Percentiles rank a stretch among this genome's conserved stretches.
phyloP scores from a whole-genome alignment of 306 rosid genomes.

The Trifolium repens region DNA sequence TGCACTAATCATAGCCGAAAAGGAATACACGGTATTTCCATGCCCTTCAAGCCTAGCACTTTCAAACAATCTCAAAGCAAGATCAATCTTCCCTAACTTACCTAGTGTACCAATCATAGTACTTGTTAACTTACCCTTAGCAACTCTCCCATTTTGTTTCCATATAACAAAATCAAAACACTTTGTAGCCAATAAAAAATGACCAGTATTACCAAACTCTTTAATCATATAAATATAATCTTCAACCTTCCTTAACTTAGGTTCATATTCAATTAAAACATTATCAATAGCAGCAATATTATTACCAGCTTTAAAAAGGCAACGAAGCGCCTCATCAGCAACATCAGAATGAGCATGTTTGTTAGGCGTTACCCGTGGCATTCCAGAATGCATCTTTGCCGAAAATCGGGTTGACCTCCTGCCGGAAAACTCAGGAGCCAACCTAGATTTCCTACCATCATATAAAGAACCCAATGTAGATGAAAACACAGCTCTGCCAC shows the following conservation, averaged over 20 bases:
- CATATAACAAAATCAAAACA: slow-evolving; percentile 74
- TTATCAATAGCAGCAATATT: slow-evolving; percentile 52
- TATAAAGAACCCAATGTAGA: slow-evolving; percentile 57
- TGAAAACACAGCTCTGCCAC: slow-evolving; percentile 3
- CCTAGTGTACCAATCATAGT: slow-evolving; percentile 92
- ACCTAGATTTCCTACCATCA: slow-evolving; percentile 52
- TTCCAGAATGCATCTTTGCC: slow-evolving; percentile 77
- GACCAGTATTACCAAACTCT: slow-evolving; percentile 75
- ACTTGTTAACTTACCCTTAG: slow-evolving; percentile 77
- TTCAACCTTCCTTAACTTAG: slow-evolving; percentile 63
- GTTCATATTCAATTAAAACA: slow-evolving; percentile 59
- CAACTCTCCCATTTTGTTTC: slow-evolving; percentile 58
- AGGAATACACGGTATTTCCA: slow-evolving; percentile 80
- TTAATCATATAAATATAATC: slow-evolving; percentile 73
- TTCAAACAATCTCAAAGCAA: slow-evolving; percentile 64
- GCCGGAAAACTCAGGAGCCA: slow-evolving; percentile 74
- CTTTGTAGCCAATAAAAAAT: slow-evolving; percentile 56
- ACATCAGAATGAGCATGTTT: slow-evolving; percentile 54
- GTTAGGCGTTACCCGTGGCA: slow-evolving; percentile 58
- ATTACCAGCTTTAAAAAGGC: slow-evolving; percentile 58
- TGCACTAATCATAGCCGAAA: slow-evolving; percentile 82
- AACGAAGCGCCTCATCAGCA: slow-evolving; percentile 77
- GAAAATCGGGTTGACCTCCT: slow-evolving; percentile 78
- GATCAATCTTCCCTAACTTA: slow-evolving; percentile 76
- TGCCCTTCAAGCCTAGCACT: slow-evolving; percentile 65